Conservation (phyloP, 129 eudicot genomes). For the Tanacetum coccineum region DNA sequence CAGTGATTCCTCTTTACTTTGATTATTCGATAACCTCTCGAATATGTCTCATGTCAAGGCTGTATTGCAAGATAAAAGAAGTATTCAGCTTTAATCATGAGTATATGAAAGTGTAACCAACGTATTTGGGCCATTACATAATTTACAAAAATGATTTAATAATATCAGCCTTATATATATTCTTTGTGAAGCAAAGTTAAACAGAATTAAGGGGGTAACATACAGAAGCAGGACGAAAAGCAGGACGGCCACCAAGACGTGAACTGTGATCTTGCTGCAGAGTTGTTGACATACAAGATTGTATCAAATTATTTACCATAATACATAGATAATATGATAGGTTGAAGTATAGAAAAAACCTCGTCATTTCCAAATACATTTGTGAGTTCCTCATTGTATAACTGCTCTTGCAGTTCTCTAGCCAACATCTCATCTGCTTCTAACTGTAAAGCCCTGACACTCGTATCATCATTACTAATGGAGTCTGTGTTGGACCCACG, state of each 20-base stretch:
- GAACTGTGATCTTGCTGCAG: conserved; percentile 48
- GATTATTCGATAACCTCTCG: background rate
- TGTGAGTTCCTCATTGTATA: conserved; percentile 58
- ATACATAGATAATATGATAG: background rate
- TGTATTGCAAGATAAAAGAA: background rate
- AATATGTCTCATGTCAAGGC: background rate
- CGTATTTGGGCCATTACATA: background rate
- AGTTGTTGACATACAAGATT: conserved; percentile 23
- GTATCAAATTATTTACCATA: background rate
- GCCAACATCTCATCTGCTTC: conserved; percentile 93
- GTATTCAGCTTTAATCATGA: background rate
- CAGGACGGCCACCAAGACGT: conserved; percentile 38
- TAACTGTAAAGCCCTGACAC: conserved; percentile 63
- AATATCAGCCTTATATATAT: conserved; percentile 14
- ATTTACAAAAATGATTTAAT: background rate
- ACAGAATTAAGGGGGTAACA: conserved; percentile 12
- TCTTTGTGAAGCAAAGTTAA: background rate
- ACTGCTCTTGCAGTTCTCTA: conserved; percentile 89
- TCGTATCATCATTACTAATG: conserved; percentile 36
- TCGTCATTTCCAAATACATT: conserved; percentile 41
- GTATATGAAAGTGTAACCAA: background rate
- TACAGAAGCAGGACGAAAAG: conserved; percentile 50
- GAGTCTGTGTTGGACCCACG: conserved; percentile 25
- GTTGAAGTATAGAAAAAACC: conserved; percentile 34
- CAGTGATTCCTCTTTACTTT: background rate